Percentiles rank a stretch among this genome's conserved stretches.
Conservation (phyloP, 2,329 filamentous ascomycete species). For the Endoconidiophora laricicola region DNA sequence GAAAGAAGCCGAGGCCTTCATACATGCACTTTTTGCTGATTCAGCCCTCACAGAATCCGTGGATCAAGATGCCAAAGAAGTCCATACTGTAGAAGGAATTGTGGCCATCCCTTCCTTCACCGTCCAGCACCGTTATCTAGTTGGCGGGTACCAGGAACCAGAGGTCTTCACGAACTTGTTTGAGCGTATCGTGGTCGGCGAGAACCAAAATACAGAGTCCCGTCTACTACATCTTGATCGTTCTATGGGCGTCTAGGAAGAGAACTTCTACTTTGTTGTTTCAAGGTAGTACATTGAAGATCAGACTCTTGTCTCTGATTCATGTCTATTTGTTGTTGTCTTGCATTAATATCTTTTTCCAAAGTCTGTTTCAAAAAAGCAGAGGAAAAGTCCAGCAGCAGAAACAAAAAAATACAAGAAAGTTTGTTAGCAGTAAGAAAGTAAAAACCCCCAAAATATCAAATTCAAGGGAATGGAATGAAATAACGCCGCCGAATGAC, state of each 20-base stretch:
- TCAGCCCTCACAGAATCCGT: constrained; percentile 18
- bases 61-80: constrained; percentile 19
- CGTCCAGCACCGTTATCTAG: constrained; percentile 48
- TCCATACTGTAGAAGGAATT: constrained; percentile 24
- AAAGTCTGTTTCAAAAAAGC: constrained; percentile 4
- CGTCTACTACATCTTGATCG: background rate
- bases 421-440: background rate
- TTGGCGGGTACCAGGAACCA: constrained; percentile 56
- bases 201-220: background rate
- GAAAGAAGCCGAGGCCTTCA: constrained; percentile 14
- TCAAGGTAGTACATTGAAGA: background rate
- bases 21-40: constrained; percentile 19
- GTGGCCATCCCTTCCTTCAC: constrained; percentile 59
- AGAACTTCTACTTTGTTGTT: background rate
- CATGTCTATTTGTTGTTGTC: too few relatives aligned
- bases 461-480: too few relatives aligned
- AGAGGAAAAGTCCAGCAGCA: background rate
- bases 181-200: constrained; percentile 29
- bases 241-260: background rate
- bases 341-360: background rate
- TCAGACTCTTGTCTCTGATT: too few relatives aligned
- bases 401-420: constrained; percentile 7
- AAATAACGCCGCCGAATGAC: too few relatives aligned
- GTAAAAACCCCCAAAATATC: too few relatives aligned
- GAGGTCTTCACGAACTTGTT: constrained; percentile 51